Percentiles rank a stretch among this genome's conserved stretches.
These are phyloP conservation scores for Carex scoparia DNA, from an alignment of 176 grass and related monocot species.

Conservation along the genomic window DNA sequence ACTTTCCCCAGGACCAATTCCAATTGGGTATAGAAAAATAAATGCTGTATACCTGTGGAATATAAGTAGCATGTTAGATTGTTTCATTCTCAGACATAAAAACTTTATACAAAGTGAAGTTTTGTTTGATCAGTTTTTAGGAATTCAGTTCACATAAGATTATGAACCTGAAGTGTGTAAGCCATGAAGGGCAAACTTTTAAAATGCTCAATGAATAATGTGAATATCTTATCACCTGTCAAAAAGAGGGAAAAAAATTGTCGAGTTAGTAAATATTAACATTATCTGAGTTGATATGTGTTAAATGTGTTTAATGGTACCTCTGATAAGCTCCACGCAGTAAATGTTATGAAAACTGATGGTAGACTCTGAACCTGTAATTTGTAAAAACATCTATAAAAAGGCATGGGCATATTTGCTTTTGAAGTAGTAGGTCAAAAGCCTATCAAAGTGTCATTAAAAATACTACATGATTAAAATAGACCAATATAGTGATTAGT, in stretches of 20 bases:
- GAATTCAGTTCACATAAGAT: background rate
- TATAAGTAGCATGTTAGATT: background rate
- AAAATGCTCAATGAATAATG: constrained; percentile 71
- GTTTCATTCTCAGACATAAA: background rate
- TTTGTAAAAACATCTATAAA: constrained; percentile 27
- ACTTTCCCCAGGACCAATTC: constrained; percentile 93
- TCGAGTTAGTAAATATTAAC: background rate
- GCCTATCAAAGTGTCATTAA: background rate
- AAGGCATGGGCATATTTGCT: background rate
- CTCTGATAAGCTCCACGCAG: constrained; percentile 83
- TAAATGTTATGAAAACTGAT: constrained; percentile 80
- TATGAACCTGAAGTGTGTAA: constrained; percentile 72
- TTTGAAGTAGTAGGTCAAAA: background rate
- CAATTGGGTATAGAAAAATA: constrained; percentile 82
- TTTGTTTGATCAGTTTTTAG: background rate
- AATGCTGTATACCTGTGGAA: constrained; percentile 86
- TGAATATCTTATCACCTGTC: constrained; percentile 80
- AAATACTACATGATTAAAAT: background rate
- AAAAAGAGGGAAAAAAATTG: background rate
- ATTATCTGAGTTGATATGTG: background rate
- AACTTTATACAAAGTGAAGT: background rate
- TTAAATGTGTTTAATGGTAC: constrained; percentile 19
- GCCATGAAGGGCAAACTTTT: constrained; percentile 57
- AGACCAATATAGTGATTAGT: background rate
- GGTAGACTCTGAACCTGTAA: constrained; percentile 64